A percentile compares a stretch with the other conserved stretches of the same genome.
Evolutionary conservation across 1,284 basidiomycete species (phyloP).

Genomic region (Lignosus rhinocerotis): DNA sequence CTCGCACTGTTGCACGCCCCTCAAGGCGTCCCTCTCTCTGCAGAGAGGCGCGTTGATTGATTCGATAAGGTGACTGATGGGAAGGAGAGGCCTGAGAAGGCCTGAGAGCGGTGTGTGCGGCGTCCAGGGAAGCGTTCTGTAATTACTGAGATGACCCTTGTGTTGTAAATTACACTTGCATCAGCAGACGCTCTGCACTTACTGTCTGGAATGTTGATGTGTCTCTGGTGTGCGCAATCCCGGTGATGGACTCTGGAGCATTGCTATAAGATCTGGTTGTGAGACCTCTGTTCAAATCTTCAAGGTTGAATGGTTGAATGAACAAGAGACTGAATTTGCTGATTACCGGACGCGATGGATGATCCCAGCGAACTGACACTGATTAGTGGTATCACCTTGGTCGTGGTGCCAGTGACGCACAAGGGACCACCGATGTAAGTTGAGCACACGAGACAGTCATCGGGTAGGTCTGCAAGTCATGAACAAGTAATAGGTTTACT

Average conservation of each 20-base stretch:
- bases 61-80: slow-evolving; percentile 32
- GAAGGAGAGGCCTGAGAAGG: slow-evolving; percentile 17
- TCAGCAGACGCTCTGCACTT: slow-evolving; percentile 13
- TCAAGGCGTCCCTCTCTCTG: slow-evolving; percentile 7
- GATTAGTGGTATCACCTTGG: slow-evolving; percentile 9
- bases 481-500: slow-evolving; percentile 13
- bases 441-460: slow-evolving; percentile 7
- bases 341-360: slow-evolving; percentile 17
- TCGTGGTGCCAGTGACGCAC: background rate
- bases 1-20: slow-evolving; percentile 12
- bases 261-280: slow-evolving; percentile 9
- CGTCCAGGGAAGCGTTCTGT: slow-evolving; percentile 25
- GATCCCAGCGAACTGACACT: slow-evolving; percentile 11
- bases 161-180: slow-evolving; percentile 2
- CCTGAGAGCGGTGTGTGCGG: slow-evolving; percentile 18
- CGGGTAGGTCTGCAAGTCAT: slow-evolving; percentile 7
- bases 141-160: slow-evolving; percentile 18
- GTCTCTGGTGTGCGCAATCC: too few relatives aligned
- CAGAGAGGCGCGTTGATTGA: slow-evolving; percentile 24
- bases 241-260: background rate
- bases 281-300: slow-evolving; percentile 19
- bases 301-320: background rate
- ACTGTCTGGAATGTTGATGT: slow-evolving; percentile 6
- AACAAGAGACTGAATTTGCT: slow-evolving; percentile 3
- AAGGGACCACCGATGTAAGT: slow-evolving; percentile 10